Evolutionary conservation across 768 basidiomycete species (phyloP).

Genomic region (Sutorius australiensis): DNA sequence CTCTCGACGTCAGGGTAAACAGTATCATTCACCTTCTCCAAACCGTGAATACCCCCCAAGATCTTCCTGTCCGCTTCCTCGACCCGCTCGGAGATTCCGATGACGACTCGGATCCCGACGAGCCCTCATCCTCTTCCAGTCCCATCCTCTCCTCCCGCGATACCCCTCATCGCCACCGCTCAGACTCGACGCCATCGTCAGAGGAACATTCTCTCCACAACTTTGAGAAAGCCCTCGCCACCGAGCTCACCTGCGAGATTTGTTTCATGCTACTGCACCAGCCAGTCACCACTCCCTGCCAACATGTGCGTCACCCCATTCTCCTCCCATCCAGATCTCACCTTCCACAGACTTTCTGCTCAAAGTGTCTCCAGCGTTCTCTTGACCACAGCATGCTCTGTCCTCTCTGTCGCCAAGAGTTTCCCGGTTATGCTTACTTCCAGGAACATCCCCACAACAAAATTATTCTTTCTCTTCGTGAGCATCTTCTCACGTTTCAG

Average conservation of each 20-base stretch:
- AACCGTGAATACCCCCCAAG: conserved; percentile 11
- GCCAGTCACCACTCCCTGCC: conserved; percentile 91
- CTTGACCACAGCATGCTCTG: conserved; percentile 82
- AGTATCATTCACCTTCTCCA: conserved; percentile 49
- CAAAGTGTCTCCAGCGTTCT: conserved; percentile 82
- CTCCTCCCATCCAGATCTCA: conserved; percentile 10
- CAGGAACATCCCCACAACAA: conserved; percentile 78
- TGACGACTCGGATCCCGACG: conserved; percentile 30
- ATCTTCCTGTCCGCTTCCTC: conserved; percentile 9
- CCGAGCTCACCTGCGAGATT: conserved; percentile 85
- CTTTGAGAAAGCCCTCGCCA: conserved; percentile 57
- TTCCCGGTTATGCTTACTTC: conserved; percentile 75
- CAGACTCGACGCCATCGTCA: conserved; percentile 28
- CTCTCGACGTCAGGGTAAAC: conserved; percentile 54
- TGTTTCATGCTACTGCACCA: conserved; percentile 82
- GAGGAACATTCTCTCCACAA: conserved; percentile 27
- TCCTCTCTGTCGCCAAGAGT: conserved; percentile 78
- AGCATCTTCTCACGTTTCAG: conserved; percentile 20
- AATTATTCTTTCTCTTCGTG: conserved; percentile 66
- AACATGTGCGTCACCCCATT: conserved; percentile 62
- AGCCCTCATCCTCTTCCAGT: conserved; percentile 19
- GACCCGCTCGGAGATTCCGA: conserved; percentile 28
- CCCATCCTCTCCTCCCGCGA: conserved; percentile 18
- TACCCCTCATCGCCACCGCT: conserved; percentile 27
- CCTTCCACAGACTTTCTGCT: conserved; percentile 75